Base-by-base conservation (phyloP, 73 alveolate genomes). In the Paramecium primaurelia region DNA sequence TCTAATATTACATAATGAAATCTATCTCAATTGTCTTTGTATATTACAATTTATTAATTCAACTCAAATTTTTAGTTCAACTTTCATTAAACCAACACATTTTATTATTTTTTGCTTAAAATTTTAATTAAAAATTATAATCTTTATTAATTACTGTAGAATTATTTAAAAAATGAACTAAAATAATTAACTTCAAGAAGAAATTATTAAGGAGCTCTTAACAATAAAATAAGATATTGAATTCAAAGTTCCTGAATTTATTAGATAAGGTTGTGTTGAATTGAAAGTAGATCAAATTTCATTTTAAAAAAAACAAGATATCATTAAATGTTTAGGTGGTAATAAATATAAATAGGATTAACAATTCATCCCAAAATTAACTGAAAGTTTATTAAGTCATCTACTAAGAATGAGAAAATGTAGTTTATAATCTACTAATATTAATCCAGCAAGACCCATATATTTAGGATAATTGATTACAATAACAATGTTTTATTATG, bases 1-100 rank as follows among this genome's bases (percentile, higher is more conserved):
- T 87, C 71, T 14, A 87, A 64, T 11, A 87, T 87, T 36, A 34
- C 60, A 73, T 37, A 87, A 87, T 87, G 93, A 64, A 87, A 64
- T 34, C 77, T 38, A 36, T 87, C 93, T 89, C 93, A 87, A 37
- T 87, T 59, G 8, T 59, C 47, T 59, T 64, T 87, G 18, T 64
- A 64, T 7, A 87, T 87, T 25, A 77, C 86, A 11, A 87, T 87
- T 25, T 87, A 26, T 32, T 87, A 40, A 30, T 87, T 77, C n/a
- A 87, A 68, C 30, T 87, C 93, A 38, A 87, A 64, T 30, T 87
- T 71, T 10, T 64, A 87, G 93, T 1, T 68, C 58, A 40, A 87
- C 44, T 44, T 59, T 87, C 42, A 87, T 40, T 12, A 64, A 87
- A 36, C 93, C 93, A 20, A 64, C 88, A 16, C 93, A 89, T 12